Conservation (phyloP, 805 yeast genomes). For the Yarrowia sp. region DNA sequence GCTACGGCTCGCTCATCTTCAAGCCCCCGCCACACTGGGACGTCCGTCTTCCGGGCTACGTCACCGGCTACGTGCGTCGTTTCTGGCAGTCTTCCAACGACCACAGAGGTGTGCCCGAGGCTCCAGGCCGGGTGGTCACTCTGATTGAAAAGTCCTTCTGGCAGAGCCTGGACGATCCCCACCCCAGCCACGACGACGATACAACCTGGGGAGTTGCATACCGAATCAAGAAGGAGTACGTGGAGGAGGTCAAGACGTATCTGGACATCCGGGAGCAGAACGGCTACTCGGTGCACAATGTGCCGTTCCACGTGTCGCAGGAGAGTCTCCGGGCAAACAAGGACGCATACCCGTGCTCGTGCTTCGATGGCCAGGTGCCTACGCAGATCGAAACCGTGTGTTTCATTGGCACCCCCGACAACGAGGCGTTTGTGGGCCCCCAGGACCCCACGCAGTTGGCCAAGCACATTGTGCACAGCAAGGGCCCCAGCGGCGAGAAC, state of each 20-base stretch:
- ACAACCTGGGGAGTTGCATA: conserved; percentile 81
- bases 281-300: conserved; percentile 76
- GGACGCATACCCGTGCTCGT: conserved; percentile 28
- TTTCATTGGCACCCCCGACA: conserved; percentile 83
- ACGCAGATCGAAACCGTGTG: conserved; percentile 62
- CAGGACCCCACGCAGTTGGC: conserved; percentile 70
- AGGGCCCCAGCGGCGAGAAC: conserved; percentile 86
- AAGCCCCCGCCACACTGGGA: conserved; percentile 84
- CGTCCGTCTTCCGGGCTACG: conserved; percentile 70
- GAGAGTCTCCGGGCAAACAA: conserved; percentile 40
- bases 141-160: conserved; percentile 63
- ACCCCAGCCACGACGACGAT: conserved; percentile 50
- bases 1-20: conserved; percentile 88
- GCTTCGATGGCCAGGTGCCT: conserved; percentile 14
- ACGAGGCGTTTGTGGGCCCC: conserved; percentile 86
- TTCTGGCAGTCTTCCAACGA: conserved; percentile 94
- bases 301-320: conserved; percentile 63
- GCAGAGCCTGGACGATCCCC: conserved; percentile 58
- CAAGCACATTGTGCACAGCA: conserved; percentile 58
- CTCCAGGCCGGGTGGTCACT: conserved; percentile 92
- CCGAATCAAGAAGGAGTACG: conserved; percentile 71
- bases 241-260: conserved; percentile 66
- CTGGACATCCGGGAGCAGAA: conserved; percentile 86
- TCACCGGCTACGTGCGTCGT: conserved; percentile 77
- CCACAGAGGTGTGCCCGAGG: conserved; percentile 85